These are phyloP conservation scores for Bruguiera gymnorhiza DNA, from an alignment of 345 rosid genomes.

Conservation along the genomic window DNA sequence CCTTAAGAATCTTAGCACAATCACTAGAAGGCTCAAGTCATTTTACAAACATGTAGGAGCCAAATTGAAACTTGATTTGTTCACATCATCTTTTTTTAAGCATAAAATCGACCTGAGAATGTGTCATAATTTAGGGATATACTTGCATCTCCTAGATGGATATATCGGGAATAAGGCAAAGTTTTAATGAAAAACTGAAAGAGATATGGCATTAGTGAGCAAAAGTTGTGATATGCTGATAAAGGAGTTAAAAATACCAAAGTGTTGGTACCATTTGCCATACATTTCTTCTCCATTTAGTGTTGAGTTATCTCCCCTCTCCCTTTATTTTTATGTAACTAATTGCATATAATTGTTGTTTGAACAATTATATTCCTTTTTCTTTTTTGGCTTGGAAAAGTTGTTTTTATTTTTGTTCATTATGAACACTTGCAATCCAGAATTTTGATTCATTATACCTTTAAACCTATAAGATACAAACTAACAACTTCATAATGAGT, in stretches of 20 bases:
- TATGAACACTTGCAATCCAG: too few relatives aligned
- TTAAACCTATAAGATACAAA: too few relatives aligned
- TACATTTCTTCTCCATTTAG: constrained; percentile 4
- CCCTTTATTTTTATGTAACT: too few relatives aligned
- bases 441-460: too few relatives aligned
- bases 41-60: constrained; percentile 46
- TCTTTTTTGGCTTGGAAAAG: too few relatives aligned
- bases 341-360: too few relatives aligned
- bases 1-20: constrained; percentile 31
- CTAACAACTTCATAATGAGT: too few relatives aligned
- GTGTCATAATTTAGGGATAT: constrained; percentile 35
- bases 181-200: constrained; percentile 27
- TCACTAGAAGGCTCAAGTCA: constrained; percentile 32
- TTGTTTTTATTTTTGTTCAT: too few relatives aligned
- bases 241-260: constrained; percentile 39
- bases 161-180: constrained; percentile 3
- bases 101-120: constrained; percentile 28
- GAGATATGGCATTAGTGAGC: constrained; percentile 45
- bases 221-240: constrained; percentile 40
- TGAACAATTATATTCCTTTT: too few relatives aligned
- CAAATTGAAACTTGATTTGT: constrained; percentile 28
- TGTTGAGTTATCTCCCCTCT: too few relatives aligned
- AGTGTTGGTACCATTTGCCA: constrained; percentile 32
- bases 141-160: constrained; percentile 46
- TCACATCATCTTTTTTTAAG: constrained; percentile 37